Percentiles rank a stretch among this genome's conserved stretches.
These are phyloP conservation scores for Argentina anserina DNA, from an alignment of 306 rosid genomes.

Conservation along the genomic window DNA sequence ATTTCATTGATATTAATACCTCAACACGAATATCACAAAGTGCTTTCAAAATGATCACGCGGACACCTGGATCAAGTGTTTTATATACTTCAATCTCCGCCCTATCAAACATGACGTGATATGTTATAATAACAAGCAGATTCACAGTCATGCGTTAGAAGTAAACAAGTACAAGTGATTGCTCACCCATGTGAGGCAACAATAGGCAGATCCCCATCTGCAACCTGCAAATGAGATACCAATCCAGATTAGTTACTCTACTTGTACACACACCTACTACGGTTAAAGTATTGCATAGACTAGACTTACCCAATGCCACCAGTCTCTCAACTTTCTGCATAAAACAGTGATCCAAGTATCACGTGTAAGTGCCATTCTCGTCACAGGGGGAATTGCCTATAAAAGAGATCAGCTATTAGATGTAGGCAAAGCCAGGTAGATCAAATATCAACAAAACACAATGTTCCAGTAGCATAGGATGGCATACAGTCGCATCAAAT, in stretches of 20 bases:
- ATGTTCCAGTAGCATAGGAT: not conserved
- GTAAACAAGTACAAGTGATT: constrained; percentile 19
- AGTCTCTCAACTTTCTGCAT: constrained; percentile 96
- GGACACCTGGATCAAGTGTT: constrained; percentile 86
- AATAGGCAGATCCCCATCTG: constrained; percentile 92
- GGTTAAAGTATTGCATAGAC: constrained; percentile 15
- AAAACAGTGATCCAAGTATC: constrained; percentile 94
- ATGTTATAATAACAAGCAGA: constrained; percentile 29
- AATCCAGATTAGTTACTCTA: constrained; percentile 24
- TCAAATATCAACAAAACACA: not conserved
- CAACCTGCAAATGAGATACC: constrained; percentile 62
- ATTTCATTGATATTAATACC: constrained; percentile 42
- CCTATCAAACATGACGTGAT: constrained; percentile 47
- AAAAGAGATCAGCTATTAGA: constrained; percentile 28
- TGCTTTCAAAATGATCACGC: constrained; percentile 93
- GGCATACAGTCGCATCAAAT: not conserved
- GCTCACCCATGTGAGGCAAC: constrained; percentile 97
- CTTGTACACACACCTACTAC: constrained; percentile 1
- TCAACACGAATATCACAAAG: constrained; percentile 98
- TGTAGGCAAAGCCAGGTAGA: not conserved
- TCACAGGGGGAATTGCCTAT: constrained; percentile 96
- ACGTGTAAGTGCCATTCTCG: constrained; percentile 96
- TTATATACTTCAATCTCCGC: constrained; percentile 78
- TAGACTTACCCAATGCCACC: constrained; percentile 99
- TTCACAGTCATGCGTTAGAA: constrained; percentile 21